Base-by-base conservation (phyloP, 768 basidiomycete genomes). In the Boletus sp. region DNA sequence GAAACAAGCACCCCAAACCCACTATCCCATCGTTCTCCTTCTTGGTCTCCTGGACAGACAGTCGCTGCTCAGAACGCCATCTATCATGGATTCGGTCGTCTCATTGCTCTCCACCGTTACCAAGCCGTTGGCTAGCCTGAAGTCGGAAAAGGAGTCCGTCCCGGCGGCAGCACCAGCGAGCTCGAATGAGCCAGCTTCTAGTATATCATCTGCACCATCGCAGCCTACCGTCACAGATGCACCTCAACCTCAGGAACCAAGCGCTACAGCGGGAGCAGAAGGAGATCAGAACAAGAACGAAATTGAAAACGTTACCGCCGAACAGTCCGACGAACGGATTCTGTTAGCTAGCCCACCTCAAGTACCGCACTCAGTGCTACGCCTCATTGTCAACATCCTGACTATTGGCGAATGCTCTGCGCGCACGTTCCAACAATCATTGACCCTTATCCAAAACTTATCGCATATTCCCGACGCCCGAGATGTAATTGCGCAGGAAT, bases 341-440 rank as follows among this genome's bases (percentile, higher is more conserved):
- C 70, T 90, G 14, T 75, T 92, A 14, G 78, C 86, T 11, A 83
- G 80, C 51, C 86, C 91, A 17, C 97, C 97, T 12, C 86, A 88
- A 61, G 87, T 98, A 56, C 93, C 95, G 7, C 84, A 90, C 50
- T 71, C 84, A 4, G 86, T 90, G n/a, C 80, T 98, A 28, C 87
- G 91, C 37, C 83, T 94, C 37, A 93, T 98, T 58, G 94, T 97
- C 69, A 98, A 98, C 72, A 94, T 98, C 64, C 78, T 99, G 60
- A 98, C 97, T n/a, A 81, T 89, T 18, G 97, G 97, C 44, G 97
- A 99, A 77, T 98, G 96, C 68, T 94, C 94, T 24, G 91, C 89
- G 42, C 82, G 90, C 33, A 97, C 95, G n/a, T 99, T 99, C 83
- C 89, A 94, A 63, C 87, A 94, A 68, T 94, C 92, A 40, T 79